phyloP scores from a whole-genome alignment of 768 basidiomycete species.

The Kwoniella shandongensis region DNA sequence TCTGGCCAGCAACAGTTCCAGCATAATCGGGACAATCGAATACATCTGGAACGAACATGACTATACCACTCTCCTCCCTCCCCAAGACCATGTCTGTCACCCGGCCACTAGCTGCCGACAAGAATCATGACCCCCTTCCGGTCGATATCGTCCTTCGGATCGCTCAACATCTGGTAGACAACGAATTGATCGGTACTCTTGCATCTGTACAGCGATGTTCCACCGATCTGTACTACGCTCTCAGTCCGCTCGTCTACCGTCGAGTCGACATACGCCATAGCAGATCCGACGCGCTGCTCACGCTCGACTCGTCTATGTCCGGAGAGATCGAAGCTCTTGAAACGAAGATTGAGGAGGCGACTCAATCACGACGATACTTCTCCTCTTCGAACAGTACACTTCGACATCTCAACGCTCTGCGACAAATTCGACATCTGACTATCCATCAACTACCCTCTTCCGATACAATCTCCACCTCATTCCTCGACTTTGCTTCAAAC shows the following conservation, averaged over 20 bases:
- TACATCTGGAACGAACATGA: too few species aligned
- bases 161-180: slow-evolving; percentile 5
- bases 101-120: too few species aligned
- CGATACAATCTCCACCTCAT: slow-evolving; percentile 6
- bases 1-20: too few species aligned
- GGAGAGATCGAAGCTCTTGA: not conserved
- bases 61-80: too few species aligned
- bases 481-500: not conserved
- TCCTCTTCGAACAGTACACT: not conserved
- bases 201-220: slow-evolving; percentile 15
- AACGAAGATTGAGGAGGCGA: not conserved
- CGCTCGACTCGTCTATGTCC: not conserved
- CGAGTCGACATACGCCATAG: slow-evolving; percentile 6
- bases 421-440: slow-evolving; percentile 17
- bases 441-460: slow-evolving; percentile 17
- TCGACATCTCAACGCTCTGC: slow-evolving; percentile 10
- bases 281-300: slow-evolving; percentile 12
- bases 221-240: slow-evolving; percentile 16
- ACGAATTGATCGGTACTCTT: slow-evolving; percentile 2
- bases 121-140: slow-evolving; percentile 4
- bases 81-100: too few species aligned
- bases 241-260: slow-evolving; percentile 22
- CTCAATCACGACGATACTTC: slow-evolving; percentile 1
- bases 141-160: slow-evolving; percentile 20
- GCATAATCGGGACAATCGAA: too few species aligned